Conservation (phyloP, 306 rosid species). For the Cicer yamashitae region DNA sequence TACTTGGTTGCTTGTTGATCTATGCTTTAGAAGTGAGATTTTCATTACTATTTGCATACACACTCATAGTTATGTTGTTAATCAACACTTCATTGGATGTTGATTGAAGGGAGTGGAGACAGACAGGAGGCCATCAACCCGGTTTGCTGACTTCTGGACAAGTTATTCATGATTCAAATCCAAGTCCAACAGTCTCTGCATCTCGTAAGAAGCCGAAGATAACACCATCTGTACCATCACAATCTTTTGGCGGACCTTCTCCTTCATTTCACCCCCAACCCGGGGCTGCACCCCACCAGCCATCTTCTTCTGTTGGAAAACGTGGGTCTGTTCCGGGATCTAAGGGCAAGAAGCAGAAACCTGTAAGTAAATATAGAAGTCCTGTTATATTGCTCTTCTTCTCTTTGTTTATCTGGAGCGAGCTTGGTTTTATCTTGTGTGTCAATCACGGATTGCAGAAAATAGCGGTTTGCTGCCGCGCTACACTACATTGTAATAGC, state of each 20-base stretch:
- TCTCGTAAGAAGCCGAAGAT: constrained; percentile 89
- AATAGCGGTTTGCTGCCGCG: too few relatives aligned
- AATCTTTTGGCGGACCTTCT: constrained; percentile 81
- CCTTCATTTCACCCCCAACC: constrained; percentile 75
- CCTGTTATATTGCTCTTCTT: constrained; percentile 12
- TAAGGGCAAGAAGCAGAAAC: constrained; percentile 85
- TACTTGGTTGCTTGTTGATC: constrained; percentile 23
- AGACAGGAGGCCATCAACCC: constrained; percentile 77
- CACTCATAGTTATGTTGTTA: constrained; percentile 39
- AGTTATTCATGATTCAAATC: constrained; percentile 74
- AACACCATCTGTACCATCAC: constrained; percentile 67
- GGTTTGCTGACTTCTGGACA: constrained; percentile 64
- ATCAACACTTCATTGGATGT: constrained; percentile 39
- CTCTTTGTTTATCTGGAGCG: constrained; percentile 32
- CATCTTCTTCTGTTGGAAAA: constrained; percentile 78
- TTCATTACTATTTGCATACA: constrained; percentile 29
- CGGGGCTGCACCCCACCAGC: constrained; percentile 73
- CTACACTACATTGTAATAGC: too few relatives aligned
- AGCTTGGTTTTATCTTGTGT: constrained; percentile 15
- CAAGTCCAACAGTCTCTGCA: constrained; percentile 87
- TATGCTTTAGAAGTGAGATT: constrained; percentile 35
- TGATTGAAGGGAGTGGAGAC: constrained; percentile 88
- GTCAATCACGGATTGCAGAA: too few relatives aligned
- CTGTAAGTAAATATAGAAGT: constrained; percentile 61
- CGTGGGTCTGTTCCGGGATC: constrained; percentile 75